Percentiles rank a stretch among this genome's conserved stretches.
phyloP scores from a whole-genome alignment of 352 stramenopile genomes.

The Globisporangium polare region DNA sequence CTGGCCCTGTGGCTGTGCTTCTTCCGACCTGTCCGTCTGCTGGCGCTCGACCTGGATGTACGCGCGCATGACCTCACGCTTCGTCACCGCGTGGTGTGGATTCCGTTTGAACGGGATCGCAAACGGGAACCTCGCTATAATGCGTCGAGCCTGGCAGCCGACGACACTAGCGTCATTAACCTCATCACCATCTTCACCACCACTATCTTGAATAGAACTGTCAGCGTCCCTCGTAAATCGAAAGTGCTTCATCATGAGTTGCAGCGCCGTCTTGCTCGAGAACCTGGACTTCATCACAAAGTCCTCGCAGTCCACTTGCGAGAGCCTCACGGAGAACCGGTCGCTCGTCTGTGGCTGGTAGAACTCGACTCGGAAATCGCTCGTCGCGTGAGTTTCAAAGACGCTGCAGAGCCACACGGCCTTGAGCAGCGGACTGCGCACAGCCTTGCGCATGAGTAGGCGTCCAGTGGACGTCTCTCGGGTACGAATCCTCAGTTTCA shows the following conservation, averaged over 20 bases:
- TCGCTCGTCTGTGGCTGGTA: conserved; percentile 38
- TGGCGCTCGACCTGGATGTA: conserved; percentile 63
- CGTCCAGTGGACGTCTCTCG: conserved; percentile 24
- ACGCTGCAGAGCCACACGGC: conserved; percentile 37
- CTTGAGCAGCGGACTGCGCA: conserved; percentile 23
- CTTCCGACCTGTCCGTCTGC: conserved; percentile 1
- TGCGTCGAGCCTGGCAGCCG: conserved; percentile 16
- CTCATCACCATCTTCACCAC: neutral
- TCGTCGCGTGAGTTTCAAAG: conserved; percentile 16
- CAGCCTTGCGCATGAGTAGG: conserved; percentile 27
- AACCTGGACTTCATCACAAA: conserved; percentile 16
- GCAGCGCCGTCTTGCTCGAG: conserved; percentile 1
- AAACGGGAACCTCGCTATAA: conserved; percentile 41
- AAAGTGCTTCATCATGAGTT: conserved; percentile 22
- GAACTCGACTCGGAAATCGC: conserved; percentile 28
- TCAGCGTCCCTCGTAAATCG: conserved; percentile 23
- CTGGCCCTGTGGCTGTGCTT: neutral
- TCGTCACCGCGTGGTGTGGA: conserved; percentile 36
- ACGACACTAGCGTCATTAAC: neutral
- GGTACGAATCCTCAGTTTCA: conserved; percentile 23
- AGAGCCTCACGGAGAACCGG: conserved; percentile 12
- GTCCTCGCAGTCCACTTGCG: conserved; percentile 26
- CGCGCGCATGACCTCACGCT: conserved; percentile 29
- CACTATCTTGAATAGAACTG: neutral
- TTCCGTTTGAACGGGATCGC: conserved; percentile 32